Base-by-base conservation (phyloP, 1,284 basidiomycete genomes). In the Melampsora larici-populina region DNA sequence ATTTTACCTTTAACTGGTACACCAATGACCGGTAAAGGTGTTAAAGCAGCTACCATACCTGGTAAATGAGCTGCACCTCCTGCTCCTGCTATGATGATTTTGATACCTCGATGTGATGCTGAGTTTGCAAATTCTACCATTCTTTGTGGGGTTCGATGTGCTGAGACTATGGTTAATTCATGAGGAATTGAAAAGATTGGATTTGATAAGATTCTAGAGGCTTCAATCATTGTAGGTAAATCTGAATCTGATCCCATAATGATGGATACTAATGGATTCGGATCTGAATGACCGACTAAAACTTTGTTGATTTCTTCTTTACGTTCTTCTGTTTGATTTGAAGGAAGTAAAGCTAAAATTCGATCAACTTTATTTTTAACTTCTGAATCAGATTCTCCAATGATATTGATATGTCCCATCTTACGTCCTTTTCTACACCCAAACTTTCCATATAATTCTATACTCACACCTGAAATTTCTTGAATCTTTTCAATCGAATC, bases 161-260 rank as follows among this genome's bases (percentile, higher is more conserved):
- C 96, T 17, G 93, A 96, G 58, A 97, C 95, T 82, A 99, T 94
- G 8, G 93, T 94, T 33, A 99, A 86, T 84, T 99, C 97, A 85
- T 93, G 97, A 0, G 96, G 93, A 36, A 98, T 86, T 18, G 85
- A 83, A 85, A 98, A 97, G 55, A 86, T 86, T 81, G 93, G 90
- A 31, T 69, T 46, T 17, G 78, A 77, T 58, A 99, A 89, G 72
- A 97, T 90, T 73, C 88, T 89, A 0, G 96, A 92, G 1, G 93
- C 93, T 6, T 93, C 90, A 13, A 93, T 88, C 92, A 99, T 97
- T 24, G 91, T 90, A 2, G 93, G 92, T 48, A 99, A 86, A 83
- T 99, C 96, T n/a, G 94, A 97, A 85, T 99, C 97, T 7, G 94
- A 97, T 62, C 96, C 96, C 97, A 99, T 99, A 84, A 99, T 94